phyloP scores from a whole-genome alignment of 768 basidiomycete genomes.

The Macrolepiota fuliginosa region DNA sequence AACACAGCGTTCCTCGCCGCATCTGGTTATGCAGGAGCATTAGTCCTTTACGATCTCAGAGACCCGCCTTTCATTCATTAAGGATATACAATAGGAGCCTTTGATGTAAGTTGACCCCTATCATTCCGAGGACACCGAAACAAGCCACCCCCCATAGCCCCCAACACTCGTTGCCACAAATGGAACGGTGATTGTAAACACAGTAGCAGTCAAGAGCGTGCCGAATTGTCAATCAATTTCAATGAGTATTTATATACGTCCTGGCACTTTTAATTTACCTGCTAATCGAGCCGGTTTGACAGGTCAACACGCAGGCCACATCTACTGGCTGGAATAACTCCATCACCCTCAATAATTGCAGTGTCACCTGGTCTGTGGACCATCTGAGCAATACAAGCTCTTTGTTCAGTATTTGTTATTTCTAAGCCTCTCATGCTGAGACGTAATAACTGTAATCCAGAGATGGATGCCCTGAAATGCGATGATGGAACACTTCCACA shows the following conservation, averaged over 20 bases:
- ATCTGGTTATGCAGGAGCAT: conserved; percentile 52
- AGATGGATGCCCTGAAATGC: conserved; percentile 29
- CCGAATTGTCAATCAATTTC: conserved; percentile 38
- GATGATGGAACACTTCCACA: conserved; percentile 23
- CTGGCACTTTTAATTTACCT: not conserved
- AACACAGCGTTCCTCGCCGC: conserved; percentile 47
- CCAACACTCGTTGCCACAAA: conserved; percentile 34
- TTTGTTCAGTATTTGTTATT: conserved; percentile 37
- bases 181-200: conserved; percentile 47
- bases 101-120: conserved; percentile 33
- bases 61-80: conserved; percentile 44
- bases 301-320: conserved; percentile 36
- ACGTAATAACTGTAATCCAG: conserved; percentile 15
- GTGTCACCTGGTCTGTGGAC: conserved; percentile 37
- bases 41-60: conserved; percentile 42
- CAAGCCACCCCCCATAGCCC: conserved; percentile 25
- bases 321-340: conserved; percentile 42
- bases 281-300: not conserved
- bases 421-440: not conserved
- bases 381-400: conserved; percentile 33
- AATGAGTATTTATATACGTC: conserved; percentile 23
- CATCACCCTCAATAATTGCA: conserved; percentile 36
- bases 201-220: conserved; percentile 45
- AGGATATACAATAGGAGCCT: conserved; percentile 44
- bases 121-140: not conserved